Conservation (phyloP, 768 basidiomycete genomes). For the Naganishia antarctica region DNA sequence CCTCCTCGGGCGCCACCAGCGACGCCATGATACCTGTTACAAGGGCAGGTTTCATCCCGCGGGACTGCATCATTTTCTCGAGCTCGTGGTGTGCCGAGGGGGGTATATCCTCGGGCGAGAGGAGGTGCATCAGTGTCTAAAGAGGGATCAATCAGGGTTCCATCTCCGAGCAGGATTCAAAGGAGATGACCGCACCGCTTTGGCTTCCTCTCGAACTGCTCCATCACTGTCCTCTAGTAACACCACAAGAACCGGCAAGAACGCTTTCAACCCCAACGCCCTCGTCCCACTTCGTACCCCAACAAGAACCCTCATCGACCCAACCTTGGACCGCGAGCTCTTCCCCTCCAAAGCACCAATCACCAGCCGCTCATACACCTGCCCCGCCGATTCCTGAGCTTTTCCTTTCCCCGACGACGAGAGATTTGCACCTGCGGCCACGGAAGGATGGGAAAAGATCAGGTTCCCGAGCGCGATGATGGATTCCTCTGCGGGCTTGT, state of each 20-base stretch:
- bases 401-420: constrained; percentile 35
- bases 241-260: constrained; percentile 72
- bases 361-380: constrained; percentile 38
- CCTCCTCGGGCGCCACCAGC: neutral
- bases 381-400: constrained; percentile 38
- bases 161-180: too few relatives aligned
- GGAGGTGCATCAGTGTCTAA: constrained; percentile 70
- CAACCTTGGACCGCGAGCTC: constrained; percentile 41
- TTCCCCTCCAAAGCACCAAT: constrained; percentile 38
- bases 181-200: constrained; percentile 40
- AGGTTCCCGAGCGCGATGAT: constrained; percentile 34
- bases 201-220: constrained; percentile 79
- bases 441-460: constrained; percentile 9
- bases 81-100: constrained; percentile 86
- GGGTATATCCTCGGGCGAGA: constrained; percentile 73
- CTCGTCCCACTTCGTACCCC: constrained; percentile 12
- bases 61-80: constrained; percentile 76
- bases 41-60: constrained; percentile 77
- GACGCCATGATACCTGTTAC: constrained; percentile 48
- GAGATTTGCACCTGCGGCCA: neutral
- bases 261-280: constrained; percentile 52
- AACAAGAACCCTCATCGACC: constrained; percentile 38
- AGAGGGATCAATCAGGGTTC: neutral
- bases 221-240: constrained; percentile 85
- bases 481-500: constrained; percentile 33